Percentiles rank a stretch among this genome's conserved stretches.
These are phyloP conservation scores for Penicillium alfredii DNA, from an alignment of 495 filamentous ascomycete species.

Conservation along the genomic window DNA sequence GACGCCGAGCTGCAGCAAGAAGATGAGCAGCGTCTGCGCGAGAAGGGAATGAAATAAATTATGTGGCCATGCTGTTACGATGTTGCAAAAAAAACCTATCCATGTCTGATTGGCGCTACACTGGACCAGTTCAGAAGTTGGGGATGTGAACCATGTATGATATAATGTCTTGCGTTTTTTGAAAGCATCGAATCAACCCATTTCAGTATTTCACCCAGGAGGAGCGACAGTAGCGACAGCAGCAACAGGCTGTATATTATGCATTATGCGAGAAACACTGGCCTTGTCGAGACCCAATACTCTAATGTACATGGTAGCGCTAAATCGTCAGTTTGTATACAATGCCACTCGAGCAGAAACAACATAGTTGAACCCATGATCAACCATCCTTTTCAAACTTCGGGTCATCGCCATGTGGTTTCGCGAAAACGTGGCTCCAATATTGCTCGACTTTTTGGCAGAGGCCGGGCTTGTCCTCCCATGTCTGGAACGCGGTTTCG, in stretches of 20 bases:
- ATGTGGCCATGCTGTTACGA: constrained; percentile 11
- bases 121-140: too few relatives aligned
- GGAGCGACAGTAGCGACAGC: too few relatives aligned
- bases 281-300: not conserved
- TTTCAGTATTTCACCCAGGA: not conserved
- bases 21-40: constrained; percentile 58
- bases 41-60: constrained; percentile 50
- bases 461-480: constrained; percentile 31
- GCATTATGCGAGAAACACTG: not conserved
- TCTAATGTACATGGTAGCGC: not conserved
- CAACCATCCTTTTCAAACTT: constrained; percentile 27
- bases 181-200: constrained; percentile 3
- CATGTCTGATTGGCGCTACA: too few relatives aligned
- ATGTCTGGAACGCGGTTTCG: constrained; percentile 34
- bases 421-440: constrained; percentile 39
- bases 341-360: not conserved
- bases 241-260: not conserved
- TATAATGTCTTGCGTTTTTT: constrained; percentile 9
- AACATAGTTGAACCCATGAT: not conserved
- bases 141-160: constrained; percentile 16
- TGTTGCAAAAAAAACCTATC: constrained; percentile 9
- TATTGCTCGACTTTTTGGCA: constrained; percentile 35
- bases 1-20: constrained; percentile 65
- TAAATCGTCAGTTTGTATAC: not conserved
- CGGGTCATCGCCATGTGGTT: constrained; percentile 32